Evolutionary conservation across 2,329 filamentous ascomycete genomes (phyloP), one percentile per base, ranked within the genome.

Genomic region (Diaporthe destruens): DNA sequence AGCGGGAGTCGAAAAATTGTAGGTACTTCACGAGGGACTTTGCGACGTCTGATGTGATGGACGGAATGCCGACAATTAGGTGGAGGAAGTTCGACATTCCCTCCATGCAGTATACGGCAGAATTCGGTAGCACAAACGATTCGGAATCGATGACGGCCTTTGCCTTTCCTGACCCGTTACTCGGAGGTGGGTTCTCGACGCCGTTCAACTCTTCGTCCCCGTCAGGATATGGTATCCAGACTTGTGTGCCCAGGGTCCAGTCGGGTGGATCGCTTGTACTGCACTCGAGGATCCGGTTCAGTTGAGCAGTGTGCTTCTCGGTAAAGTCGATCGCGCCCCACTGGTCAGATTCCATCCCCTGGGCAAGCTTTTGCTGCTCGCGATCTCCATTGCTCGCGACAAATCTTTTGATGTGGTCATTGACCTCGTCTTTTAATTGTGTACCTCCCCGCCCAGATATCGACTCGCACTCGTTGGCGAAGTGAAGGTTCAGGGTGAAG

Each of bases 1-100:
- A 95, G 25, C 96, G 92, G 2, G 95, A 98, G 81, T 99, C 98
- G 87, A 98, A 99, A 5, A 97, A 87, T 76, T 96, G 94, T 18
- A 98, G 87, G 79, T 97, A 97, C 29, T 96, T 92, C 54, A 98
- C 86, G 14, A 99, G 88, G 0, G 91, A 92, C 3, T 89, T 86
- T 0, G 94, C 93, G 69, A 98, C 92, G 72, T 98, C 95, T 2
- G 91, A 87, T 1, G 94, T 93, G 90, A 98, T 95, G 74, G 93
- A 96, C 1, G 96, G 96, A 72, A 98, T 96, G 42, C 92, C 92
- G 6, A 93, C 88, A 72, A 96, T 92, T 5, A 99, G 88, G 74
- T 93, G 93, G 75, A 98, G 87, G 81, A 97, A 97, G 20, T 91
- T 89, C 73, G 94, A 92, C 75, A 98, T 92, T 66, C 94, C 94